These are phyloP conservation scores for Claviceps sp. DNA, from an alignment of 2,329 filamentous ascomycete species.

Conservation along the genomic window DNA sequence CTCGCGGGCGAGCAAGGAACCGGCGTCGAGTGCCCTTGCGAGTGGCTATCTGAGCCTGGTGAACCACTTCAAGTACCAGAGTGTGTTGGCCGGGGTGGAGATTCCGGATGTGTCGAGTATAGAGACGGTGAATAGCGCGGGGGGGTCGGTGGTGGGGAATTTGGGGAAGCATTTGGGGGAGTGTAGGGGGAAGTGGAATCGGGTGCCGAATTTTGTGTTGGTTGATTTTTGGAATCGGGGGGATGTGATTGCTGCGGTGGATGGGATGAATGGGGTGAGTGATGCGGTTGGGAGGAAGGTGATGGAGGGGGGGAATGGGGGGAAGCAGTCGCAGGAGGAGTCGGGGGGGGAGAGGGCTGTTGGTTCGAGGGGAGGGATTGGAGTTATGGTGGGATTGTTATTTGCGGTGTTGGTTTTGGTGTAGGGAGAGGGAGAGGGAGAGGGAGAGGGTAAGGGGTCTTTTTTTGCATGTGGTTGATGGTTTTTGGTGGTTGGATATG, in stretches of 20 bases:
- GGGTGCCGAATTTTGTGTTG: constrained; percentile 56
- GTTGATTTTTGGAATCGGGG: constrained; percentile 72
- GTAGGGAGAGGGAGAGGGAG: too few relatives aligned
- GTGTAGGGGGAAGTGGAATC: constrained; percentile 46
- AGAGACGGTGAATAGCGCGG: constrained; percentile 50
- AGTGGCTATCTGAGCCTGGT: constrained; percentile 54
- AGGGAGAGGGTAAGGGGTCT: background rate
- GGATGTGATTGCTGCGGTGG: constrained; percentile 54
- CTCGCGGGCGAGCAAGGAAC: constrained; percentile 23
- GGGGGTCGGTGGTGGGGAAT: constrained; percentile 36
- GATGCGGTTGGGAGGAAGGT: constrained; percentile 17
- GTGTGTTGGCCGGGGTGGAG: constrained; percentile 38
- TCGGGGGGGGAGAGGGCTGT: constrained; percentile 7
- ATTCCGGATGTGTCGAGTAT: constrained; percentile 49
- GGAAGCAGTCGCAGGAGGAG: background rate
- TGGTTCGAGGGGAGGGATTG: constrained; percentile 17
- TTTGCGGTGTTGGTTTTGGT: constrained; percentile 26
- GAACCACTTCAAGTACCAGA: constrained; percentile 67
- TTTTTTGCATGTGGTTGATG: too few relatives aligned
- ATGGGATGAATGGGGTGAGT: constrained; percentile 48
- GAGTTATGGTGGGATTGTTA: constrained; percentile 30
- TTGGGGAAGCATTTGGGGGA: constrained; percentile 38
- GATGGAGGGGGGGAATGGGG: background rate
- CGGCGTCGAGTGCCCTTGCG: constrained; percentile 38
- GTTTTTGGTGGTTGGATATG: too few relatives aligned